A percentile compares a stretch with the other conserved stretches of the same genome.
phyloP scores from a whole-genome alignment of 2,329 filamentous ascomycete species.

The Botryosphaeria dothidea region DNA sequence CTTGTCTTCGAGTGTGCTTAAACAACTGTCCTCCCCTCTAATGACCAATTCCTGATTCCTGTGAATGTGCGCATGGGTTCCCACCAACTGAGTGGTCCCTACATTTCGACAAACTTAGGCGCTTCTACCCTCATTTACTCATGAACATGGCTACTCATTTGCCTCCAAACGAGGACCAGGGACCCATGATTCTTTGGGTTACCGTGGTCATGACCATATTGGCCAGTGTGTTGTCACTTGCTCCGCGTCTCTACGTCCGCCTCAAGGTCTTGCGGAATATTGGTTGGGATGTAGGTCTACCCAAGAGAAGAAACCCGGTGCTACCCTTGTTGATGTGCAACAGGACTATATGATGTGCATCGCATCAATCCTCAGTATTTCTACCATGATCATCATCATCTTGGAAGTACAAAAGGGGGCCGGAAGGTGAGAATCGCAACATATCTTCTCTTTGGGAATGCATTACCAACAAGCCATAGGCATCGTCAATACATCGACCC shows the following conservation, averaged over 20 bases:
- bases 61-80: too few relatives aligned
- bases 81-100: too few relatives aligned
- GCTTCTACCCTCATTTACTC: neutral
- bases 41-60: too few relatives aligned
- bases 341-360: conserved; percentile 47
- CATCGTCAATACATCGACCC: conserved; percentile 47
- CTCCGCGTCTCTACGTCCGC: conserved; percentile 51
- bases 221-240: conserved; percentile 41
- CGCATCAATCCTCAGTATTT: conserved; percentile 25
- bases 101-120: too few relatives aligned
- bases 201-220: conserved; percentile 43
- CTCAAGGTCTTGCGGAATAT: conserved; percentile 49
- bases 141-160: conserved; percentile 20
- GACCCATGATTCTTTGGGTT: conserved; percentile 41
- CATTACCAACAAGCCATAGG: neutral
- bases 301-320: neutral
- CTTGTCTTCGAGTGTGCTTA: too few relatives aligned
- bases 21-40: too few relatives aligned
- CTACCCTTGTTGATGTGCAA: neutral
- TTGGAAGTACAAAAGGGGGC: conserved; percentile 47
- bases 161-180: conserved; percentile 38
- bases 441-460: neutral
- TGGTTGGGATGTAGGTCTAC: conserved; percentile 48
- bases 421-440: conserved; percentile 31
- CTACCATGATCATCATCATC: conserved; percentile 34